A percentile compares a stretch with the other conserved stretches of the same genome.
Evolutionary conservation across 1,284 basidiomycete species (phyloP).

Genomic region (Ustilago esculenta): DNA sequence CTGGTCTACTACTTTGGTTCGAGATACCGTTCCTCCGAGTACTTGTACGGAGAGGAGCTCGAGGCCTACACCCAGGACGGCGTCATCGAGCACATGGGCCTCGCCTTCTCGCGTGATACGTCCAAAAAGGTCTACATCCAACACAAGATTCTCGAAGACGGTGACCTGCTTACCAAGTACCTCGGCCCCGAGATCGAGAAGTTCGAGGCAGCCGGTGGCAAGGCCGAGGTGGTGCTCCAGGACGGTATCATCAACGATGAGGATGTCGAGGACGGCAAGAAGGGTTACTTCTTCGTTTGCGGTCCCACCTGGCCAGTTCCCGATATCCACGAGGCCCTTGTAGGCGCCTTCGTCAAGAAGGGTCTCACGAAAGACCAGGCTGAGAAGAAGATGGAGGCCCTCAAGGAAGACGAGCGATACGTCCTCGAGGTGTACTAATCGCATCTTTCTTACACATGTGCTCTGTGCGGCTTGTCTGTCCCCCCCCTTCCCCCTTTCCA

Average conservation of each 20-base stretch:
- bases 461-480: background rate
- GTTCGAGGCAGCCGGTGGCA: conserved; percentile 70
- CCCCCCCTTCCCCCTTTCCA: background rate
- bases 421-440: conserved; percentile 82
- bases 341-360: conserved; percentile 78
- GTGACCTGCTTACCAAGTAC: conserved; percentile 75
- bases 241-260: conserved; percentile 70
- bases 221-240: conserved; percentile 66
- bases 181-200: conserved; percentile 69
- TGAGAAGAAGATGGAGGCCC: conserved; percentile 82
- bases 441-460: background rate
- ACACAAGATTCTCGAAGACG: conserved; percentile 95
- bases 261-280: conserved; percentile 51
- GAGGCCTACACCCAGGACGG: conserved; percentile 78
- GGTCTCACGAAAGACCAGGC: conserved; percentile 77
- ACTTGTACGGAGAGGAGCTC: conserved; percentile 90
- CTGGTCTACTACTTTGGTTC: conserved; percentile 98
- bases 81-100: conserved; percentile 85
- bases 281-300: conserved; percentile 88
- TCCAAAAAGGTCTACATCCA: conserved; percentile 95
- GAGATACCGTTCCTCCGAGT: conserved; percentile 91
- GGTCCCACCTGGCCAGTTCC: conserved; percentile 99
- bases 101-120: conserved; percentile 96
- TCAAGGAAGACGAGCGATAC: conserved; percentile 97
- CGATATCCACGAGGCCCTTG: conserved; percentile 91